Evolutionary conservation across 2,329 filamentous ascomycete genomes (phyloP).

Genomic region (Botrytis byssoidea): DNA sequence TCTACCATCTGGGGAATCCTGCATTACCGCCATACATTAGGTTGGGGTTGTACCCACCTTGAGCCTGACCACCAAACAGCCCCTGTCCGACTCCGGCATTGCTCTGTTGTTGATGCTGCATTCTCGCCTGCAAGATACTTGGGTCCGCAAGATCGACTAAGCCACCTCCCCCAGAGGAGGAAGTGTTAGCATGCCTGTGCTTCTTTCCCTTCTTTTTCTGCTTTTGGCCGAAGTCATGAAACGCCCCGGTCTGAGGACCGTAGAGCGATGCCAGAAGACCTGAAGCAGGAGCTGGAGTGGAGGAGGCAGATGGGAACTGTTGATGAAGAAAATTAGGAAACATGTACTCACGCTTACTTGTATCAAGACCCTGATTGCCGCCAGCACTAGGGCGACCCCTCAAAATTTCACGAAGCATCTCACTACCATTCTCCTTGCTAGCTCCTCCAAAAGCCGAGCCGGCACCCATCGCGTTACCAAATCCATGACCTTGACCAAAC

Average conservation of each 20-base stretch:
- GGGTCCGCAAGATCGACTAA: slow-evolving; percentile 99
- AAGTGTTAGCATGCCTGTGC: slow-evolving; percentile 99
- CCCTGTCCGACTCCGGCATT: slow-evolving; percentile 83
- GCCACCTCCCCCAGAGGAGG: slow-evolving; percentile 98
- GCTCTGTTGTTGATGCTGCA: slow-evolving; percentile 83
- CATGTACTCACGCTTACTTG: slow-evolving; percentile 97
- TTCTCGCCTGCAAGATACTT: slow-evolving; percentile 97
- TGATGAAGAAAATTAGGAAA: slow-evolving; percentile 89
- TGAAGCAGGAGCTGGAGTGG: slow-evolving; percentile 83
- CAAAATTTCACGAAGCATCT: slow-evolving; percentile 79
- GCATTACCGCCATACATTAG: slow-evolving; percentile 69
- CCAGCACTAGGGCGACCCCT: slow-evolving; percentile 63
- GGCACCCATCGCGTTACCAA: slow-evolving; percentile 64
- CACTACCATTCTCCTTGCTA: slow-evolving; percentile 71
- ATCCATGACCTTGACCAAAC: slow-evolving; percentile 86
- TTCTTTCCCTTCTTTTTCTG: slow-evolving; percentile 99
- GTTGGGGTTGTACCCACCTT: slow-evolving; percentile 92
- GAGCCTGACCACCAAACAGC: slow-evolving; percentile 80
- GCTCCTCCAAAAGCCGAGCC: slow-evolving; percentile 58
- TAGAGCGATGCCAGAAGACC: slow-evolving; percentile 90
- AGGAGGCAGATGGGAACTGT: slow-evolving; percentile 78
- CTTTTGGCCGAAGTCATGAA: slow-evolving; percentile 91
- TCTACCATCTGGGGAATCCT: slow-evolving; percentile 62
- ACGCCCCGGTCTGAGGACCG: slow-evolving; percentile 78
- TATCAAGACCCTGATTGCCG: slow-evolving; percentile 73